Percentiles rank a stretch among this genome's conserved stretches.
Conservation (phyloP, 2,329 filamentous ascomycete species). For the Myriosclerotinia scirpicola region DNA sequence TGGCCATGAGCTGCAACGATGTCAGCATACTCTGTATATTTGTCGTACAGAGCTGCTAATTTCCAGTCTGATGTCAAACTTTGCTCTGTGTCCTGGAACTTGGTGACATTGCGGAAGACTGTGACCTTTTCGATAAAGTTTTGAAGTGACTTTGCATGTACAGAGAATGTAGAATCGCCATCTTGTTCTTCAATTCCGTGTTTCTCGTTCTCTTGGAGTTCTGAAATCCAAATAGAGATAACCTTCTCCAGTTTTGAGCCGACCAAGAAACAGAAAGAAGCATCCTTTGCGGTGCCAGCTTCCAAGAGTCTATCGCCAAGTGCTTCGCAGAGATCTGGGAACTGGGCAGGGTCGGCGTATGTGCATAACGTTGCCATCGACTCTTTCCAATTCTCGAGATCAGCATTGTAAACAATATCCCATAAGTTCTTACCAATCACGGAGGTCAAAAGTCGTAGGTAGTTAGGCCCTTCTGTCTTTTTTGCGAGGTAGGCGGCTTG, state of each 20-base stretch:
- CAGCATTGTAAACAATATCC: constrained; percentile 97
- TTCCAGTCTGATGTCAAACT: constrained; percentile 79
- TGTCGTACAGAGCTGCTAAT: constrained; percentile 81
- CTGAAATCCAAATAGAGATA: constrained; percentile 87
- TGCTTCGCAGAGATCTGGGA: constrained; percentile 91
- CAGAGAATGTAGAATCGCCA: constrained; percentile 81
- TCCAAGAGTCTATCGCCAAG: constrained; percentile 89
- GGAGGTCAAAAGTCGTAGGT: constrained; percentile 83
- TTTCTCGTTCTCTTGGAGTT: constrained; percentile 82
- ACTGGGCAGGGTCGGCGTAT: constrained; percentile 86
- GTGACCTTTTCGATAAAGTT: constrained; percentile 98
- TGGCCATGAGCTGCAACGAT: constrained; percentile 90
- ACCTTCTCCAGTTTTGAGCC: constrained; percentile 98
- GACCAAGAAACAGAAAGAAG: constrained; percentile 93
- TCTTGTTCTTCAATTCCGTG: constrained; percentile 67
- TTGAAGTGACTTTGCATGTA: constrained; percentile 85
- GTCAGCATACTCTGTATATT: constrained; percentile 96
- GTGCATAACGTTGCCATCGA: constrained; percentile 95
- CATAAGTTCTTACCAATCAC: constrained; percentile 96
- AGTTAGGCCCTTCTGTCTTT: constrained; percentile 81
- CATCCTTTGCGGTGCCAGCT: constrained; percentile 76
- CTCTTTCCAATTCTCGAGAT: constrained; percentile 93
- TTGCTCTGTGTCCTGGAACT: constrained; percentile 80
- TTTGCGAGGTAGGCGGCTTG: constrained; percentile 87
- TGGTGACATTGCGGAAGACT: constrained; percentile 89